Base-by-base conservation (phyloP, 257 asterid genomes). In the Solanum medicagineum region DNA sequence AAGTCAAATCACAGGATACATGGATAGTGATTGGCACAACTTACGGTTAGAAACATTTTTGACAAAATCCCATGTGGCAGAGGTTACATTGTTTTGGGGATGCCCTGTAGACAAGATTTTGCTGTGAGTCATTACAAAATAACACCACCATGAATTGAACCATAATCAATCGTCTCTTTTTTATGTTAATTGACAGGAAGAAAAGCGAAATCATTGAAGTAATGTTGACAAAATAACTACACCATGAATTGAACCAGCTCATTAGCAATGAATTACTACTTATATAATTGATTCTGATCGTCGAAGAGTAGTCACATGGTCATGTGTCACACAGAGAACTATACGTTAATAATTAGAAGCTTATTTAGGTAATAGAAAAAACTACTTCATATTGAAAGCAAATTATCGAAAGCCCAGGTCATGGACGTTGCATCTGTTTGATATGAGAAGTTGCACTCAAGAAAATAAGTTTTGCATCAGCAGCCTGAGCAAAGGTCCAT, bases 61-160 rank as follows among this genome's bases (percentile, higher is more conserved):
- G 62, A 93, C 84, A 81, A 93, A 94, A 47, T 87, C 85, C 98
- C 98, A 96, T 40, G 98, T 88, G 59, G 92, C 86, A 17, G 95
- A 86, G 70, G 98, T 93, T 85, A 88, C 84, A 66, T 87, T 84
- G 70, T 91, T 89, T 71, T 66, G 91, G 83, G 90, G 90, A 83
- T 87, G 69, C 87, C 95, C 99, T 96, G 97, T 36, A 84, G 84
- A 88, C 69, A 86, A 85, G 85, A 87, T 62, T 45, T 79, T 63
- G 53, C 83, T 69, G 59, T 87, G 85, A 87, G 63, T 8, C 85
- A 56, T 62, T 44, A 66, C 56, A 26, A 63, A 68, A 62, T 53
- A 51, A 57, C 29, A 84, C 66, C 45, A 51, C 8, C 47, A 77
- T 26, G 83, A 77, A 51, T 77, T 3, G 6, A 26, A 9, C 47